Evolutionary conservation across 148 eudicot species (phyloP).

Genomic region (Cornus controversa): DNA sequence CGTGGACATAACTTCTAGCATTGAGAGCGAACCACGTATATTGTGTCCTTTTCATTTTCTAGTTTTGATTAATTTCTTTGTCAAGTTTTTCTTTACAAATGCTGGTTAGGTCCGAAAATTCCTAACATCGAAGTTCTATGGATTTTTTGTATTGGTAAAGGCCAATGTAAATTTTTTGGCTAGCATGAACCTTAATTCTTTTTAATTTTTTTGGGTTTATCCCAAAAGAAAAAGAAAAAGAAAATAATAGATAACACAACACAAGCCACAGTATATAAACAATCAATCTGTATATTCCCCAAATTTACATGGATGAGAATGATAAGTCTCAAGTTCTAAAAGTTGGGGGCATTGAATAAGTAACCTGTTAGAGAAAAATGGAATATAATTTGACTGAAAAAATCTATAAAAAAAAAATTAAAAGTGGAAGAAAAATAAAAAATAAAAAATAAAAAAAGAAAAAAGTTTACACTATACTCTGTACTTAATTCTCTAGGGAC

Average conservation of each 20-base stretch:
- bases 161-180: too few relatives aligned
- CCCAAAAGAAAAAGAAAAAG: not conserved
- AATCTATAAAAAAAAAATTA: constrained; percentile 7
- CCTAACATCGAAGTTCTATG: not conserved
- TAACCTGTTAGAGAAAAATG: not conserved
- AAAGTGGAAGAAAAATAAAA: not conserved
- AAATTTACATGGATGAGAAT: constrained; percentile 3
- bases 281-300: constrained; percentile 1
- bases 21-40: too few relatives aligned
- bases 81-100: too few relatives aligned
- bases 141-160: too few relatives aligned
- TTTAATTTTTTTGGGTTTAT: too few relatives aligned
- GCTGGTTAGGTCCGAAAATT: too few relatives aligned
- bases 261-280: not conserved
- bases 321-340: not conserved
- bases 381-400: not conserved
- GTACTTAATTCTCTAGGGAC: constrained; percentile 38
- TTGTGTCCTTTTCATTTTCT: too few relatives aligned
- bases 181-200: too few relatives aligned
- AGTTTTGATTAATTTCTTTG: too few relatives aligned
- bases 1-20: too few relatives aligned
- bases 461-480: not conserved
- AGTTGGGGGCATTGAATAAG: not conserved
- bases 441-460: constrained; percentile 12
- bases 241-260: not conserved